Evolutionary conservation across 768 basidiomycete genomes (phyloP).

Genomic region (Collybia nuda): DNA sequence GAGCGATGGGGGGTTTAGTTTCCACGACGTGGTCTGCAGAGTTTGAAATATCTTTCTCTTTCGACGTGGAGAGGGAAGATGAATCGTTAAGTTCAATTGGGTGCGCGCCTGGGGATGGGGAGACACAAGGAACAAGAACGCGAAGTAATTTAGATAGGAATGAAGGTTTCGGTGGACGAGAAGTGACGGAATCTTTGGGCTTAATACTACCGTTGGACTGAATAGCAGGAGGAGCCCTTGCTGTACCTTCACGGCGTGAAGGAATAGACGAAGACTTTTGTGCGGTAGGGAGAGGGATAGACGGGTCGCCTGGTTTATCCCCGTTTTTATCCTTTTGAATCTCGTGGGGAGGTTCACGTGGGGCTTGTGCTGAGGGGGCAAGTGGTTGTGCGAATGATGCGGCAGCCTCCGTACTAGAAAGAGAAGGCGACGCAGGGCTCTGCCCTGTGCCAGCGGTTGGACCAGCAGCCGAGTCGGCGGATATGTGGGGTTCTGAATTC

Average conservation of each 20-base stretch:
- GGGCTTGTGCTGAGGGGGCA: slow-evolving; percentile 1
- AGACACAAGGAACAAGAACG: slow-evolving; percentile 65
- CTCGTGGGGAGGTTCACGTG: slow-evolving; percentile 10
- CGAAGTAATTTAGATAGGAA: slow-evolving; percentile 61
- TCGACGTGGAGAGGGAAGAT: slow-evolving; percentile 18
- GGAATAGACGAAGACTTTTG: slow-evolving; percentile 8
- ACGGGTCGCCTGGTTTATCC: slow-evolving; percentile 8
- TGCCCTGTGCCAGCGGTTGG: slow-evolving; percentile 7
- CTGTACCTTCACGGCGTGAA: slow-evolving; percentile 5
- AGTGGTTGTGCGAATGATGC: slow-evolving; percentile 3
- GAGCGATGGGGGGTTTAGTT: background rate
- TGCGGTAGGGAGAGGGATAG: slow-evolving; percentile 9
- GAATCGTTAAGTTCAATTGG: slow-evolving; percentile 38
- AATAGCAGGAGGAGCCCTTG: slow-evolving; percentile 9
- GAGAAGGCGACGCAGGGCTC: slow-evolving; percentile 7
- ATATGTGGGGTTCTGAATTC: background rate
- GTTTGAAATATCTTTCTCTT: slow-evolving; percentile 25
- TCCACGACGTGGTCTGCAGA: slow-evolving; percentile 7
- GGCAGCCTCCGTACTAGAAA: slow-evolving; percentile 5
- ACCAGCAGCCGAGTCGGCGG: slow-evolving; percentile 4
- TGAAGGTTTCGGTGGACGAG: slow-evolving; percentile 40
- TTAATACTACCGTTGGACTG: background rate
- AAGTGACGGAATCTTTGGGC: slow-evolving; percentile 9
- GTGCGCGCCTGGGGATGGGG: slow-evolving; percentile 48
- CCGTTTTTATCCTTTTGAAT: slow-evolving; percentile 17